Evolutionary conservation across 1,139 yeast species (phyloP), one percentile per base, ranked within the genome.

Genomic region (Taphrina wiesneri): DNA sequence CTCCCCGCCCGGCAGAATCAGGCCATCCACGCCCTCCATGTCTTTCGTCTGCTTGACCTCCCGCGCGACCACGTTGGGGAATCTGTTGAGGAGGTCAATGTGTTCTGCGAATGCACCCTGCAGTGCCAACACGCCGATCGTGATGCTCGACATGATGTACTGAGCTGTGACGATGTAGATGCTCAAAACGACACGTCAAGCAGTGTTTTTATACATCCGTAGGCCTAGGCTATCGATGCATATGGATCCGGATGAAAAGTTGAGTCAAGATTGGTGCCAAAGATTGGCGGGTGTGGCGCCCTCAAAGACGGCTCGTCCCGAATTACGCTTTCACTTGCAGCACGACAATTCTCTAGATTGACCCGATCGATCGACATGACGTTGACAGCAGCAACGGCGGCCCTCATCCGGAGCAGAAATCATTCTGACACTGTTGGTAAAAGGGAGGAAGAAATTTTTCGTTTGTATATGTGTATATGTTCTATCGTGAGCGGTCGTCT

Each of bases 41-140:
- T 87, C 83, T 23, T 76, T 78, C 2, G 77, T 74, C 0, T 86
- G 85, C 70, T 84, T 79, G 11, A 89, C 88, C 67, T 84, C 83
- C 1, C 80, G 74, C 21, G 85, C 77, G 17, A 36, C 46, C 47
- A 73, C 67, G 43, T 53, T 57, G 19, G 65, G 61, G 25, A 49
- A 54, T 39, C 73, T 71, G 39, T 78, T 74, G 63, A 87, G 78
- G 71, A 83, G 85, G 2, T 79, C 75, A n/a, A 86, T 76, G 74
- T 89, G 96, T 74, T 89, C 96, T 23, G 78, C 74, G 73, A 87
- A 89, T 0, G 96, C 93, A 1, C 96, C 96, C 74, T 89, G 96
- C 30, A 89, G 81, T 0, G 95, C 90, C 66, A 89, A 77, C 0
- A 88, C 92, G 0, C 96, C 96, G 7, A 89, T 80, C 45, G 70